Evolutionary conservation across 2,329 filamentous ascomycete species (phyloP).

Genomic region (Fusarium sarcochroum): DNA sequence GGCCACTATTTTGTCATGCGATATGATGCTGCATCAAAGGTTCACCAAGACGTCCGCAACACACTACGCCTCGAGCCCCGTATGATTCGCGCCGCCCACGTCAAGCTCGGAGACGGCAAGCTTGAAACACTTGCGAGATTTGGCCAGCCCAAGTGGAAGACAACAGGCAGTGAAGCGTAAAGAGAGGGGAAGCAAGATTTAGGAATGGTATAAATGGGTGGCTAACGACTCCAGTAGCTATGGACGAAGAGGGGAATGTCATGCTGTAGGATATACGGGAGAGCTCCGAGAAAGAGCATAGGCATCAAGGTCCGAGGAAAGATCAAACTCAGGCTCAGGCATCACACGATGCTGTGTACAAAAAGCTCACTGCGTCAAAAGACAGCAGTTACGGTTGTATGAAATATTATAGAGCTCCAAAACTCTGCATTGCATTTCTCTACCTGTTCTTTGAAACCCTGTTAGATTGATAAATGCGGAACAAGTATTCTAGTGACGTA

Average conservation of each 20-base stretch:
- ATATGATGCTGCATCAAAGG: slow-evolving; percentile 83
- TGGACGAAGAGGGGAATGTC: not conserved
- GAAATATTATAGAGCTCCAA: slow-evolving; percentile 45
- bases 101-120: slow-evolving; percentile 82
- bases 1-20: slow-evolving; percentile 99
- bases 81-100: slow-evolving; percentile 88
- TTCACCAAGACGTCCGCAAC: slow-evolving; percentile 80
- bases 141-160: slow-evolving; percentile 65
- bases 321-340: slow-evolving; percentile 30
- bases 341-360: slow-evolving; percentile 47
- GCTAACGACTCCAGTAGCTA: slow-evolving; percentile 7
- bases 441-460: not conserved
- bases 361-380: slow-evolving; percentile 39
- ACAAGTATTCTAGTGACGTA: not conserved
- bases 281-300: not conserved
- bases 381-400: slow-evolving; percentile 45
- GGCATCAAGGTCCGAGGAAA: slow-evolving; percentile 9
- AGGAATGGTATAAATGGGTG: slow-evolving; percentile 7
- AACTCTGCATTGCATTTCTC: slow-evolving; percentile 34
- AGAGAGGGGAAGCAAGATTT: not conserved
- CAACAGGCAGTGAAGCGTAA: slow-evolving; percentile 52
- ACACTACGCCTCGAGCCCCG: slow-evolving; percentile 89
- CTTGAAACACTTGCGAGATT: slow-evolving; percentile 66
- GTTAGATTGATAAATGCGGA: not conserved
- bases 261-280: slow-evolving; percentile 43